A percentile compares a stretch with the other conserved stretches of the same genome.
Conservation (phyloP, 257 asterid species). For the Eustoma russellianum region DNA sequence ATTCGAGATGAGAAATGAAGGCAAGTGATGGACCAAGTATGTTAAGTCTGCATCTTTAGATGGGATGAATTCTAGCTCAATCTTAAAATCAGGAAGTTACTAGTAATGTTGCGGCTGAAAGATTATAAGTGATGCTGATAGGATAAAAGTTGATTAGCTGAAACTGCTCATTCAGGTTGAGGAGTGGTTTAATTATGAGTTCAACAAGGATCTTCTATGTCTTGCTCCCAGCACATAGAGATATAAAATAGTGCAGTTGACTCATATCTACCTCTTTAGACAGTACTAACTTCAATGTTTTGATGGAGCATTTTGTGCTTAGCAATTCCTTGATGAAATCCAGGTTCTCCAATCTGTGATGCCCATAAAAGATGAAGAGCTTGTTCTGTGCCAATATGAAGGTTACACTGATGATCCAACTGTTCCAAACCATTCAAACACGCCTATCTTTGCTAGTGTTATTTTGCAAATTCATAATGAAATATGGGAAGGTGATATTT, state of each 20-base stretch:
- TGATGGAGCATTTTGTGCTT: neutral
- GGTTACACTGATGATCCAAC: constrained; percentile 88
- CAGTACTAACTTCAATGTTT: neutral
- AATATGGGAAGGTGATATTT: constrained; percentile 83
- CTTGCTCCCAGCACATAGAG: neutral
- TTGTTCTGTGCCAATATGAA: constrained; percentile 90
- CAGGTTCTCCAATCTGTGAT: constrained; percentile 93
- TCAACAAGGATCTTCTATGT: neutral
- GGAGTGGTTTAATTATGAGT: neutral
- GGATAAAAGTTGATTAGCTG: neutral
- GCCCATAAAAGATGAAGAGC: constrained; percentile 85
- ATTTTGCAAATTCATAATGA: constrained; percentile 69
- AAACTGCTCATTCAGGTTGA: neutral
- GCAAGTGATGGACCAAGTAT: constrained; percentile 19
- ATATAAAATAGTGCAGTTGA: neutral
- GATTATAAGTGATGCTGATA: neutral
- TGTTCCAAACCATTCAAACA: constrained; percentile 78
- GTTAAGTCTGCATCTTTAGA: neutral
- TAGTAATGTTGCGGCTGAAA: neutral
- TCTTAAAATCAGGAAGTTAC: neutral
- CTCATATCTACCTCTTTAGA: neutral
- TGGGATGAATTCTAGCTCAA: neutral
- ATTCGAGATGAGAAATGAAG: constrained; percentile 93
- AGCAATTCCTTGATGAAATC: constrained; percentile 9
- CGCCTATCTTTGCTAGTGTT: constrained; percentile 81